These are phyloP conservation scores for Gnomoniopsis sp. DNA, from an alignment of 2,329 filamentous ascomycete species.

Conservation along the genomic window DNA sequence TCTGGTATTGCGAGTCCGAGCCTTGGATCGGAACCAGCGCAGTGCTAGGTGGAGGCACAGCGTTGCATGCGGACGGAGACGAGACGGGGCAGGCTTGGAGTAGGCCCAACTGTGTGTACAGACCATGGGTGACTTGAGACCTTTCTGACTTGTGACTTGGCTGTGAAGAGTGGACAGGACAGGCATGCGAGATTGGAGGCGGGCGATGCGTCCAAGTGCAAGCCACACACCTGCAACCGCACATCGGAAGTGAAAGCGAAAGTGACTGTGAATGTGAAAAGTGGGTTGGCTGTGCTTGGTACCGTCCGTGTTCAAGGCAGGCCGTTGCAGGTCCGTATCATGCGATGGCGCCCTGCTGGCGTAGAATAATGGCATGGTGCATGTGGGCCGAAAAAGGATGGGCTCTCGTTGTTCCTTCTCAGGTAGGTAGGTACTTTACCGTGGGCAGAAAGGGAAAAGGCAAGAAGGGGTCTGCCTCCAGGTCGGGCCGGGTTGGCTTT, in stretches of 20 bases:
- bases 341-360: background rate
- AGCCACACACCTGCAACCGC: background rate
- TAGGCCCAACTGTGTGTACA: background rate
- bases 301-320: background rate
- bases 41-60: background rate
- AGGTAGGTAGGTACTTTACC: no score
- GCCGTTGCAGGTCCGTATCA: constrained; percentile 1
- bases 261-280: no score
- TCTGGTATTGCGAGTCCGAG: background rate
- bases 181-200: background rate
- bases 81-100: background rate
- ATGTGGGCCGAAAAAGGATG: background rate
- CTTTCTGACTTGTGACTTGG: background rate
- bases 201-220: background rate
- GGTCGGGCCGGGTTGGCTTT: background rate
- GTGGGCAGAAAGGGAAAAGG: no score
- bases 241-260: no score
- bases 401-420: background rate
- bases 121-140: background rate
- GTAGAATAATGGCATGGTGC: background rate
- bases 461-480: no score
- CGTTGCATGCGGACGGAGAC: background rate
- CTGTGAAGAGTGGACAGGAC: no score
- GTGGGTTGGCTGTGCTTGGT: background rate
- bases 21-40: constrained; percentile 1